A percentile compares a stretch with the other conserved stretches of the same genome.
phyloP scores from a whole-genome alignment of 129 eudicot genomes.

The Escallonia rubra region DNA sequence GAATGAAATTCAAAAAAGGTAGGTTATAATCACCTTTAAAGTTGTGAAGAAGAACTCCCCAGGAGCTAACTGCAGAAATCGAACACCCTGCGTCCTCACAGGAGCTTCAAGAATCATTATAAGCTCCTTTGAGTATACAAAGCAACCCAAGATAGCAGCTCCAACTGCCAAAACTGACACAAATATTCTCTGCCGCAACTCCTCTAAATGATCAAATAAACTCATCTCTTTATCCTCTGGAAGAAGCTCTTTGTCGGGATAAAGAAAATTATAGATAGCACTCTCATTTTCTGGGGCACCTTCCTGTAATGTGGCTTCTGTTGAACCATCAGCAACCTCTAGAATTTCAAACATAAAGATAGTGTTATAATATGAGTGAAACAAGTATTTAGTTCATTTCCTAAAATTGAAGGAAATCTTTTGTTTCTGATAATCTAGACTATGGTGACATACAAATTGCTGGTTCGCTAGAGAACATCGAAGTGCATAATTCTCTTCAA shows the following conservation, averaged over 20 bases:
- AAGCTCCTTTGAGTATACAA: conserved; percentile 88
- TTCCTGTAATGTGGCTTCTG: conserved; percentile 27
- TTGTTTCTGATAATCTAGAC: too few species aligned
- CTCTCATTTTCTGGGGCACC: conserved; percentile 44
- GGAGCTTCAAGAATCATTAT: conserved; percentile 93
- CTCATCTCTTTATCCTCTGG: conserved; percentile 98
- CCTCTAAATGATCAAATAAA: conserved; percentile 93
- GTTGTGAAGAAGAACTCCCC: conserved; percentile 98
- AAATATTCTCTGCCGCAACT: conserved; percentile 80
- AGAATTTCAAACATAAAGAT: conserved; percentile 14
- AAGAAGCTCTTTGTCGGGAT: conserved; percentile 89
- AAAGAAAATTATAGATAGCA: conserved; percentile 73
- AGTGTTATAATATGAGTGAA: not conserved
- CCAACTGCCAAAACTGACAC: conserved; percentile 96
- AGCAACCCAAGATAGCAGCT: conserved; percentile 86
- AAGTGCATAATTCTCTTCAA: too few species aligned
- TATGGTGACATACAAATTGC: too few species aligned
- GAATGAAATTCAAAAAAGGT: not conserved
- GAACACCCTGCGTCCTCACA: conserved; percentile 86
- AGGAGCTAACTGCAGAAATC: conserved; percentile 91
- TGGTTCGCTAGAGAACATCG: too few species aligned
- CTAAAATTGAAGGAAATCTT: not conserved
- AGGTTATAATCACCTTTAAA: conserved; percentile 53
- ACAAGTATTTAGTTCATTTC: not conserved
- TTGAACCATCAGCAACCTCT: conserved; percentile 42